Conservation (phyloP, 2,329 filamentous ascomycete species). For the Xylariaceae sp. region DNA sequence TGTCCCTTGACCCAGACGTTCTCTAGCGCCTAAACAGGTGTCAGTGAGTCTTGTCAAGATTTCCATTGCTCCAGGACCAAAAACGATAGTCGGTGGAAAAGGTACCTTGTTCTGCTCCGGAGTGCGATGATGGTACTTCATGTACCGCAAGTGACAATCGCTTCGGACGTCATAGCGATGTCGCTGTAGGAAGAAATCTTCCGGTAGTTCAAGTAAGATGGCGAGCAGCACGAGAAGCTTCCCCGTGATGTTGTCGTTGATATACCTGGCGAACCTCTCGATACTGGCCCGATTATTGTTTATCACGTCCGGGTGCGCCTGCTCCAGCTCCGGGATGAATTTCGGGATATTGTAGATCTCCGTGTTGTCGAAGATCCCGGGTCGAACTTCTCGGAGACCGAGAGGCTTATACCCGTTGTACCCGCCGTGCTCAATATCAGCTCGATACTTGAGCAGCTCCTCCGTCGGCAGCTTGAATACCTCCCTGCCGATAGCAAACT, state of each 20-base stretch:
- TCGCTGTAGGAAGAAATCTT: slow-evolving; percentile 49
- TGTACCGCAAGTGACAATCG: slow-evolving; percentile 56
- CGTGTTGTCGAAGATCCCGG: slow-evolving; percentile 37
- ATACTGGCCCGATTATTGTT: slow-evolving; percentile 32
- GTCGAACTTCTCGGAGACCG: slow-evolving; percentile 36
- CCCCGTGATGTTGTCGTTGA: slow-evolving; percentile 33
- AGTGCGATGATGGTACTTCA: slow-evolving; percentile 51
- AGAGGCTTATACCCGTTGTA: slow-evolving; percentile 55
- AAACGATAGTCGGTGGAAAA: background rate
- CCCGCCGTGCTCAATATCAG: slow-evolving; percentile 47
- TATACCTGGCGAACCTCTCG: slow-evolving; percentile 35
- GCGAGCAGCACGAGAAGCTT: slow-evolving; percentile 37
- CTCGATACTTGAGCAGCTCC: slow-evolving; percentile 56
- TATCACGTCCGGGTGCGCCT: slow-evolving; percentile 35
- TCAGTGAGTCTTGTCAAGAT: background rate
- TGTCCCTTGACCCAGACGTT: slow-evolving; percentile 42
- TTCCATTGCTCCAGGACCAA: background rate
- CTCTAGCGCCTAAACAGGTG: slow-evolving; percentile 23
- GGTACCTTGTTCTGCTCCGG: slow-evolving; percentile 39
- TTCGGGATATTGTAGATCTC: slow-evolving; percentile 42
- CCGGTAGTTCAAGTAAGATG: slow-evolving; percentile 54
- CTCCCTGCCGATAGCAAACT: slow-evolving; percentile 57
- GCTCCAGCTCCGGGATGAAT: slow-evolving; percentile 35
- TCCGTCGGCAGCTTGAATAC: slow-evolving; percentile 54
- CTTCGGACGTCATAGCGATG: slow-evolving; percentile 52